A percentile compares a stretch with the other conserved stretches of the same genome.
Conservation (phyloP, 2,329 filamentous ascomycete species). For the Talaromyces verruculosus region DNA sequence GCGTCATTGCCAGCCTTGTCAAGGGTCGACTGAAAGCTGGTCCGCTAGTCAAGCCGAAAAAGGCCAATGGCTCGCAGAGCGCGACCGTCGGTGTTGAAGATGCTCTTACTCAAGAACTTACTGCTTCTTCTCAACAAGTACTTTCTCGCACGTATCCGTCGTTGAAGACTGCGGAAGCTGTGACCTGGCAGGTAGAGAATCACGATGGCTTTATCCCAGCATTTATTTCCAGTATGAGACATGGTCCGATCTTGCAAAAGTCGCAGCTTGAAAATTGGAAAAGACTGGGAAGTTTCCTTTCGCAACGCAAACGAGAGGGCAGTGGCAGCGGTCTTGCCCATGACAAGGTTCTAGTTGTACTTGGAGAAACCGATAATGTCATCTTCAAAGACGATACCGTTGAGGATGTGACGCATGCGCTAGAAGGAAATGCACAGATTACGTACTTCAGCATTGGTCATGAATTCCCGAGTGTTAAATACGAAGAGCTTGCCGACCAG, state of each 20-base stretch:
- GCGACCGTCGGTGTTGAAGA: constrained; percentile 39
- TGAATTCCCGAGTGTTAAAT: constrained; percentile 65
- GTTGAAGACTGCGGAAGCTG: constrained; percentile 61
- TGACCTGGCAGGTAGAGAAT: constrained; percentile 67
- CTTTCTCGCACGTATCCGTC: constrained; percentile 55
- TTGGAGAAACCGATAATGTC: constrained; percentile 66
- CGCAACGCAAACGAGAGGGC: constrained; percentile 38
- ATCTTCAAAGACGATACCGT: constrained; percentile 65
- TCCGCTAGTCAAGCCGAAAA: constrained; percentile 36
- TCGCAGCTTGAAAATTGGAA: constrained; percentile 59
- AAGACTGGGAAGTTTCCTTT: constrained; percentile 54
- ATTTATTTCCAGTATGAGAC: constrained; percentile 68
- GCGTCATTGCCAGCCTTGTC: constrained; percentile 55
- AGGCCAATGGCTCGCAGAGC: constrained; percentile 32
- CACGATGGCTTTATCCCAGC: constrained; percentile 68
- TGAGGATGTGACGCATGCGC: constrained; percentile 58
- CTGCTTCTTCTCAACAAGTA: constrained; percentile 35
- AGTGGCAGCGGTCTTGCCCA: constrained; percentile 34
- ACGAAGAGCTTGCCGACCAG: constrained; percentile 58
- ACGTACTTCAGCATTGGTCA: constrained; percentile 64
- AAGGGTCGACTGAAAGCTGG: constrained; percentile 51
- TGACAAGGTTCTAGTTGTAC: constrained; percentile 61
- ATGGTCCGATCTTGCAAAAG: constrained; percentile 68
- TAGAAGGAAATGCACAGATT: constrained; percentile 61
- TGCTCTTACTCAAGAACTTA: constrained; percentile 44